These are phyloP conservation scores for Tylopilus intermedius DNA, from an alignment of 768 basidiomycete genomes.

Conservation along the genomic window DNA sequence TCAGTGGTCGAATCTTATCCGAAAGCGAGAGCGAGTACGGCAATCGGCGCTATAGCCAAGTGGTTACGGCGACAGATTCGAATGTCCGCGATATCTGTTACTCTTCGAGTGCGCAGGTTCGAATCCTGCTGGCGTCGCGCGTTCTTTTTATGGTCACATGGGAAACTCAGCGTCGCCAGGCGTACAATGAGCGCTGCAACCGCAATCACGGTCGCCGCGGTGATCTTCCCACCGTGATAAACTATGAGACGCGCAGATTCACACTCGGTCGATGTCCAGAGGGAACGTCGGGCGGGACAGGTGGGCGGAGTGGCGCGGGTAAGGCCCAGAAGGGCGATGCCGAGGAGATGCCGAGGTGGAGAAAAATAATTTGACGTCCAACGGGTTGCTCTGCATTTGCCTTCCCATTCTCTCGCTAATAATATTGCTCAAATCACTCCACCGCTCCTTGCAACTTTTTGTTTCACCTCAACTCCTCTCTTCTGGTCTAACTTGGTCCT, in stretches of 20 bases:
- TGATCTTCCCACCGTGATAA: not conserved
- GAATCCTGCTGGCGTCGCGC: conserved; percentile 59
- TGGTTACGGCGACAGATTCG: conserved; percentile 77
- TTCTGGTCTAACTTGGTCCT: conserved; percentile 3
- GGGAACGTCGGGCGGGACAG: not conserved
- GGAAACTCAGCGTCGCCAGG: not conserved
- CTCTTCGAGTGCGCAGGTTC: conserved; percentile 67
- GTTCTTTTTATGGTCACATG: conserved; percentile 13
- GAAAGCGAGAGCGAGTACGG: no score
- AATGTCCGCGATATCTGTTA: conserved; percentile 48
- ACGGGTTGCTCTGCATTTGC: not conserved
- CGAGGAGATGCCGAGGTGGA: conserved; percentile 17
- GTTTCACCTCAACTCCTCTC: conserved; percentile 3
- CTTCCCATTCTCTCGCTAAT: conserved; percentile 23
- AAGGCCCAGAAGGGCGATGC: conserved; percentile 1
- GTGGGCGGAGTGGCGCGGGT: conserved; percentile 1
- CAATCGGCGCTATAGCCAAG: conserved; percentile 57
- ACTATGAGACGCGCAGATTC: not conserved
- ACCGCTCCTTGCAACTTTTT: conserved; percentile 17
- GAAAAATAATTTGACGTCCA: conserved; percentile 10
- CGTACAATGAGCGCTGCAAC: not conserved
- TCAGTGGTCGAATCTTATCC: no score
- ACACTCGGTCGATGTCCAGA: not conserved
- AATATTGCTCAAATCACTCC: conserved; percentile 20
- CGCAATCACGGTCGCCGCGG: no score